phyloP scores from a whole-genome alignment of 2,329 filamentous ascomycete species.

The Eutypella sp. region DNA sequence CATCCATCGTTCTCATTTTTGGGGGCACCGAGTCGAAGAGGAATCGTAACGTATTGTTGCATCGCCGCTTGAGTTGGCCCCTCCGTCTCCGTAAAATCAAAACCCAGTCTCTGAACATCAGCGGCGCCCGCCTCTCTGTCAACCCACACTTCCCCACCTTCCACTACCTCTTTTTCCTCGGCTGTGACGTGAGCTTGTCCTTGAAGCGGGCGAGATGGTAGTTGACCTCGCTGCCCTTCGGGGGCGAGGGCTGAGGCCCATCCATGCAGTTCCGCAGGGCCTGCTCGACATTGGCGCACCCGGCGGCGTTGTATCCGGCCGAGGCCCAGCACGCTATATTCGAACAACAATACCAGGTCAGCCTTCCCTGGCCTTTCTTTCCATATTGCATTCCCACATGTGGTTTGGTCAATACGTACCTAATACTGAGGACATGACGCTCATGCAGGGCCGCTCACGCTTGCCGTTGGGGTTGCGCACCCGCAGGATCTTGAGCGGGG shows the following conservation, averaged over 20 bases:
- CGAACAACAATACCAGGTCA: too few relatives aligned
- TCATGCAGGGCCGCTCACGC: slow-evolving; percentile 48
- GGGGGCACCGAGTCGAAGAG: too few relatives aligned
- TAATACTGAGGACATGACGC: slow-evolving; percentile 54
- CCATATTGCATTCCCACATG: not conserved
- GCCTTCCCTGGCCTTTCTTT: not conserved
- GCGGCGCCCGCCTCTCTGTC: too few relatives aligned
- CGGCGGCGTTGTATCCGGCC: slow-evolving; percentile 59
- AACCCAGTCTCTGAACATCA: too few relatives aligned
- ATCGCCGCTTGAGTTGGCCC: too few relatives aligned
- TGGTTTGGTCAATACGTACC: slow-evolving; percentile 31
- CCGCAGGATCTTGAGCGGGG: slow-evolving; percentile 50
- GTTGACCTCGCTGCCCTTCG: slow-evolving; percentile 78
- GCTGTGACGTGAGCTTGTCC: slow-evolving; percentile 58
- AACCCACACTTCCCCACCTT: slow-evolving; percentile 23
- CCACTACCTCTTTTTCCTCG: slow-evolving; percentile 42
- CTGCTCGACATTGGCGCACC: slow-evolving; percentile 55
- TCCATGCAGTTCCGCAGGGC: slow-evolving; percentile 74
- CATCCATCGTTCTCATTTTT: too few relatives aligned
- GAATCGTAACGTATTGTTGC: too few relatives aligned
- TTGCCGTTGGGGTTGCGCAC: slow-evolving; percentile 48
- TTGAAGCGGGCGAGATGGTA: slow-evolving; percentile 80
- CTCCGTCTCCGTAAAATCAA: too few relatives aligned
- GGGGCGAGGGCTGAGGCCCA: slow-evolving; percentile 50
- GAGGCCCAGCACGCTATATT: slow-evolving; percentile 78